Evolutionary conservation across 108 stramenopile species (phyloP), one percentile per base, ranked within the genome.

Genomic region (Cyclotella sp.): DNA sequence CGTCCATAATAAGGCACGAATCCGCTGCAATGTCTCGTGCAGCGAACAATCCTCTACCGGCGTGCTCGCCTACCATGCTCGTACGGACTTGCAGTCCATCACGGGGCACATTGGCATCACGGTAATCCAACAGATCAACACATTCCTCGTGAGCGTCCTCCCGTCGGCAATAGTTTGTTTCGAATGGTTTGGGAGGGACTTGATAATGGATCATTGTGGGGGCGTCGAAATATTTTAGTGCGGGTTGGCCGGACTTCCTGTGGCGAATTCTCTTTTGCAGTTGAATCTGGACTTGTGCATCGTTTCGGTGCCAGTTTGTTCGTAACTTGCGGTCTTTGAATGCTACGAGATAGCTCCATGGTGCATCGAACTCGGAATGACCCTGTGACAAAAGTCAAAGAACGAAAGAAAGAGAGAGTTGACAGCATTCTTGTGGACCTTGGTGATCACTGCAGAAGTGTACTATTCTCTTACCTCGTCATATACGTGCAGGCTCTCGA

Each of bases 21-120:
- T 69, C 21, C 14, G 24, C 15, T 9, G 78, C 52, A 28, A 83
- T 78, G 29, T 78, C 76, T 55, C 43, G 9, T 9, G 27, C 41
- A 14, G 82, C 77, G 55, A 83, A 78, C 9, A 78, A 51, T 58
- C 82, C 82, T 16, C 82, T 62, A 19, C 88, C 88, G 29, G 83
- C 84, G 41, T 45, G 43, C 46, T 72, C 79, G 22, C 76, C 76
- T 22, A 82, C 29, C 9, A 62, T 22, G 39, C 76, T 77, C 30
- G 76, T 66, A 34, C 70, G 39, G 4, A 84, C 78, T 34, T 2
- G 4, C 2, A 34, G 34, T 2, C 34, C 55, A 12, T 57, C 55
- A 3, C 55, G 55, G 24, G 24, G 24, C 24, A 26, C 22, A 12
- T n/a, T 57, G 24, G 21, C 44, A 12, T 47, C 24, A 24, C 45